phyloP scores from a whole-genome alignment of 2,329 filamentous ascomycete genomes.

The Chalaropsis thielavioides region DNA sequence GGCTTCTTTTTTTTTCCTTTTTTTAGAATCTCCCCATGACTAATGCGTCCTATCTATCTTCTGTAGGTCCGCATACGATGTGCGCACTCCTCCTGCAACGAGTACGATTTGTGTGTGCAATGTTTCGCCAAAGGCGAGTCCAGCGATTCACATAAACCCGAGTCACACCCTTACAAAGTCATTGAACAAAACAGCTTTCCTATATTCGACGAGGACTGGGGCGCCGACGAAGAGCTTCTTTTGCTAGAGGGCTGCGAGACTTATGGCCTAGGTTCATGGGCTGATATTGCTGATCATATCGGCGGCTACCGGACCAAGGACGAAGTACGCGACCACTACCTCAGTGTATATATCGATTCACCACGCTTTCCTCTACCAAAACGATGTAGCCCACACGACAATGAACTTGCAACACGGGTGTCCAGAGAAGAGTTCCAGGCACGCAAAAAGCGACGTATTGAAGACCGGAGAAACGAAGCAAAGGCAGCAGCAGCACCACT shows the following conservation, averaged over 20 bases:
- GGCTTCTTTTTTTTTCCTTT: neutral
- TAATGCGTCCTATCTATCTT: neutral
- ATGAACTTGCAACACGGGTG: conserved; percentile 60
- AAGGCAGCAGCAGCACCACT: conserved; percentile 72
- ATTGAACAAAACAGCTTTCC: conserved; percentile 98
- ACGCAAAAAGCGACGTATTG: conserved; percentile 83
- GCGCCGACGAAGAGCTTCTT: conserved; percentile 90
- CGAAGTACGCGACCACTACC: conserved; percentile 89
- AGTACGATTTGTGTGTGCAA: conserved; percentile 92
- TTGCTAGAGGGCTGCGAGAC: conserved; percentile 88
- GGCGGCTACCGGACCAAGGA: conserved; percentile 89
- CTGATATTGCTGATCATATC: conserved; percentile 95
- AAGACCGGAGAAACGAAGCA: conserved; percentile 73
- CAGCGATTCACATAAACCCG: conserved; percentile 73
- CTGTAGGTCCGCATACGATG: conserved; percentile 82
- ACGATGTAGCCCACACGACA: conserved; percentile 70
- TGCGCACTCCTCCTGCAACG: conserved; percentile 65
- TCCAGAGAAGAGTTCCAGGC: conserved; percentile 87
- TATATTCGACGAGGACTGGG: conserved; percentile 90
- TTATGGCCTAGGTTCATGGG: conserved; percentile 93
- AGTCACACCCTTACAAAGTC: conserved; percentile 75
- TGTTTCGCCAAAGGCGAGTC: conserved; percentile 77
- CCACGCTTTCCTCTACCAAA: conserved; percentile 73
- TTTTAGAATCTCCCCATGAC: neutral
- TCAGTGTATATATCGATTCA: conserved; percentile 73